Evolutionary conservation across 352 stramenopile species (phyloP), one percentile per base, ranked within the genome.

Genomic region (Phytophthora rubi): DNA sequence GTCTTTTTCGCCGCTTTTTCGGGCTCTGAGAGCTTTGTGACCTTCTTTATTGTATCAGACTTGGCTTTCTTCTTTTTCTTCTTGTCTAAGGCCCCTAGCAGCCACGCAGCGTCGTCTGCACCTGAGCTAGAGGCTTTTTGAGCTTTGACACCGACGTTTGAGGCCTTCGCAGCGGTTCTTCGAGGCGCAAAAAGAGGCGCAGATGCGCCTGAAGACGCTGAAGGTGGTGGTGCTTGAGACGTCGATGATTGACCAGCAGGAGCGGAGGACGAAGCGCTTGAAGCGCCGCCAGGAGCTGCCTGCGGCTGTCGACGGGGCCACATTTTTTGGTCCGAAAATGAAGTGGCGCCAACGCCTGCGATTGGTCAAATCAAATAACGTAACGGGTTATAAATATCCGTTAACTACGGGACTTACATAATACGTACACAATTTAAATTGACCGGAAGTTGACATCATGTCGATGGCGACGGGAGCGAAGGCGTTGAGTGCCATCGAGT

Each of bases 401-500:
- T 15, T 39, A 39, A 39, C 0, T 39, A 15, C 9, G 33, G 26
- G 26, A 30, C 33, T 16, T 42, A 42, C 35, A 42, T 42, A 42
- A 13, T 2, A 1, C 35, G 4, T 16, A 42, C 35, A 42, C 35
- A 42, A 42, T 15, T 42, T 13, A 42, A 42, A 6, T 42, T 16
- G 35, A 42, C 35, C 35, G 26, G 15, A 48, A 51, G 26, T 64
- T 56, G 45, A 6, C 28, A 71, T n/a, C 53, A 77, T 82, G 70
- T 76, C 80, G 57, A 77, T 82, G 62, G 83, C 82, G 13, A 89
- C 79, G 10, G 83, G 83, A 44, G 81, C 77, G 6, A 92, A 84
- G 62, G 85, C 87, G 54, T 53, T 90, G 42, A 90, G 78, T 54
- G 88, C 86, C 16, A 69, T 95, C 63, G 85, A 95, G 72, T 95